Conservation (phyloP, 2,329 filamentous ascomycete genomes). For the Sordariomycetes sp. region DNA sequence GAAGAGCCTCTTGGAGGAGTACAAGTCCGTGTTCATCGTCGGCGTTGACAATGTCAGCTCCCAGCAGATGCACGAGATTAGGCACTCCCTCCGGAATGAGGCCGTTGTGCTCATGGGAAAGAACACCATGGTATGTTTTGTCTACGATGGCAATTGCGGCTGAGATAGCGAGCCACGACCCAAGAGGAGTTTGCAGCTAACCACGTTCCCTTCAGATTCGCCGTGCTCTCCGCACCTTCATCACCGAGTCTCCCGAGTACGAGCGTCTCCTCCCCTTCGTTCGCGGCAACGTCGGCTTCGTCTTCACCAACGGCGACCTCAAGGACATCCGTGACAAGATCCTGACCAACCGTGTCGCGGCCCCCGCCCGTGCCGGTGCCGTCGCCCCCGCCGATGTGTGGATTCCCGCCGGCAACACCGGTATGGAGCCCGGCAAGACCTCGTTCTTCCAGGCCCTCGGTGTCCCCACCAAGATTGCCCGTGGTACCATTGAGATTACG, state of each 20-base stretch:
- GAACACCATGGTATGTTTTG: constrained; percentile 85
- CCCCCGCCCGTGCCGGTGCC: constrained; percentile 95
- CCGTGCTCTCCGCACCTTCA: constrained; percentile 92
- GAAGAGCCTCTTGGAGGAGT: constrained; percentile 90
- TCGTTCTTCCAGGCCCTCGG: constrained; percentile 99
- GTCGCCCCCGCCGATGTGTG: constrained; percentile 87
- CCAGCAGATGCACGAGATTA: constrained; percentile 99
- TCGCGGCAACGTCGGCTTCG: constrained; percentile 97
- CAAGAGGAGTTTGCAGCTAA: background rate
- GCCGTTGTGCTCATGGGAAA: constrained; percentile 98
- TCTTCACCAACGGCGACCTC: constrained; percentile 97
- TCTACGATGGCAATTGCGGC: background rate
- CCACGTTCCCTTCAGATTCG: constrained; percentile 48
- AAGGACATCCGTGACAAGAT: constrained; percentile 91
- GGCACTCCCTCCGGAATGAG: constrained; percentile 76
- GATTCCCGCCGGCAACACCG: constrained; percentile 96
- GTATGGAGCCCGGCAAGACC: constrained; percentile 99
- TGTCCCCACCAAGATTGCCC: constrained; percentile 99
- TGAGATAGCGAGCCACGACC: background rate
- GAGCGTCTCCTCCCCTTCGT: constrained; percentile 94
- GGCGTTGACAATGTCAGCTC: constrained; percentile 98
- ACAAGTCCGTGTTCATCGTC: constrained; percentile 97
- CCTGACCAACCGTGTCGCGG: constrained; percentile 91
- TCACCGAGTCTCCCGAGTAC: constrained; percentile 85
- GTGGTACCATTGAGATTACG: constrained; percentile 99